Conservation (phyloP, 805 yeast species). For the Groenewaldozyma salmanticensis region DNA sequence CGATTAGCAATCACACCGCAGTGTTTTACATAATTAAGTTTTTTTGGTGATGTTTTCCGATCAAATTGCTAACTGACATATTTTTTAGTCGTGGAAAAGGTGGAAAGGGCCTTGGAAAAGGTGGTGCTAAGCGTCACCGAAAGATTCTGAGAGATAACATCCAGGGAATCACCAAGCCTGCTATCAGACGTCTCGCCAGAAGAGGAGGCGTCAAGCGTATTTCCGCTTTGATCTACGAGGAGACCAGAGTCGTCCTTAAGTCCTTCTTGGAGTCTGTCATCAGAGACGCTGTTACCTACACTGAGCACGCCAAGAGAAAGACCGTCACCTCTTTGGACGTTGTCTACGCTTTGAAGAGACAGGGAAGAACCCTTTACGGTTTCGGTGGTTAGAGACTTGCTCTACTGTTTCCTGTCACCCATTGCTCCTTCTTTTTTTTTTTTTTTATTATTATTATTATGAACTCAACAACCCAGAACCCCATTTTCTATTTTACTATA, state of each 20-base stretch:
- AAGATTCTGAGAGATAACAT: slow-evolving; percentile 98
- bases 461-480: too few relatives aligned
- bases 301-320: slow-evolving; percentile 99
- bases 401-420: slow-evolving; percentile 2
- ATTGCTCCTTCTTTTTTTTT: slow-evolving; percentile 2
- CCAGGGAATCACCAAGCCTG: slow-evolving; percentile 99
- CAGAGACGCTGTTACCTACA: slow-evolving; percentile 98
- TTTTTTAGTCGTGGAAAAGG: slow-evolving; percentile 86
- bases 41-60: too few relatives aligned
- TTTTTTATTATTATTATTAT: slow-evolving; percentile 8
- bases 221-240: slow-evolving; percentile 97
- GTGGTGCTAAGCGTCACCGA: slow-evolving; percentile 99
- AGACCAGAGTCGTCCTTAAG: slow-evolving; percentile 94
- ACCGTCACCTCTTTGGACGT: slow-evolving; percentile 98
- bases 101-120: slow-evolving; percentile 99
- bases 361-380: slow-evolving; percentile 99
- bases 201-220: slow-evolving; percentile 99
- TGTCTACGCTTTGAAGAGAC: slow-evolving; percentile 99
- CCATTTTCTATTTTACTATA: too few relatives aligned
- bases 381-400: slow-evolving; percentile 80
- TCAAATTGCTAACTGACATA: not conserved
- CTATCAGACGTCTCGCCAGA: slow-evolving; percentile 99
- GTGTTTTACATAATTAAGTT: too few relatives aligned
- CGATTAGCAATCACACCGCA: too few relatives aligned
- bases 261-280: slow-evolving; percentile 93